Evolutionary conservation across 1,139 yeast species (phyloP), one percentile per base, ranked within the genome.

Genomic region (Lodderomyces oxycetoniae): DNA sequence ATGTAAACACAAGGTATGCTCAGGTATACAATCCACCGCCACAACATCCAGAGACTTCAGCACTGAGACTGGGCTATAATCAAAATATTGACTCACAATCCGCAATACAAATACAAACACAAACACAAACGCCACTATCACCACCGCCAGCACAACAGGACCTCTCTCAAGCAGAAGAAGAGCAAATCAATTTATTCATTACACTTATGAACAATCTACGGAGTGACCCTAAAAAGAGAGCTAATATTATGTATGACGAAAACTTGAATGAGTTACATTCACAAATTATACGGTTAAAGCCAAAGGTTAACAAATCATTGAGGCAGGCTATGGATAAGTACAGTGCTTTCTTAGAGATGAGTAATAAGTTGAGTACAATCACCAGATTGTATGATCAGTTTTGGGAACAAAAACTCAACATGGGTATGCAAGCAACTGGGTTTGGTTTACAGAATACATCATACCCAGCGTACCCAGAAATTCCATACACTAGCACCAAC

Each of bases 311-410:
- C 37, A 67, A 71, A 23, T 74, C 86, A 10, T 61, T 88, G 32
- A 71, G 80, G 26, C 73, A 72, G 11, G 67, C 89, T 1, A 71
- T 78, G 23, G 73, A 74, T 33, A 81, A 78, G 49, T 78, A 88
- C 47, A 94, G 86, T 38, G 58, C 63, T 16, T 73, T 83, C 40
- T 75, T 85, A 44, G 91, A 85, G 39, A 68, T 87, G 73, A 88
- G 86, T 56, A 78, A 85, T 31, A 87, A 91, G 51, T 71, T 91
- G 35, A 79, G 85, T 33, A 82, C 93, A 3, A 83, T 88, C 21
- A 75, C 82, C 48, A 70, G 84, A 41, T 68, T 83, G 31, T 91
- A 91, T 51, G 96, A 91, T 54, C 75, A 75, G 41, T 70, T 84
- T 36, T 65, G 89, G 41, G 96, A 91, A 45, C 71, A 75, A 25